Evolutionary conservation across 345 rosid species (phyloP), one percentile per base, ranked within the genome.

Genomic region (Aurinia saxatilis): DNA sequence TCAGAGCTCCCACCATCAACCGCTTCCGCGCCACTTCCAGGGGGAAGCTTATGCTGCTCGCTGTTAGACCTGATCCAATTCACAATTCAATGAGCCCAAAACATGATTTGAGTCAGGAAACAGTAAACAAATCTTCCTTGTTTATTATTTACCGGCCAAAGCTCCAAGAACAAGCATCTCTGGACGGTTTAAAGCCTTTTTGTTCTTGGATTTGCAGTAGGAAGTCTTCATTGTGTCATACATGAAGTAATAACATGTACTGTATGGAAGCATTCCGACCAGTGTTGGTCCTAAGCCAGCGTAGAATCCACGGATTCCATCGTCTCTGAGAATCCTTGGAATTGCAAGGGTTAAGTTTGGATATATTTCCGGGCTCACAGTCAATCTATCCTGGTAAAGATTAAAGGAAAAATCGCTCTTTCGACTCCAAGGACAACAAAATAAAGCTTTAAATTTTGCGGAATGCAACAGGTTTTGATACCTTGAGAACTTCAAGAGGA

Each of bases 401-500:
- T 58, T 46, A 77, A 33, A 33, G 8, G 25, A 21, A 70, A 65
- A 50, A 29, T 65, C 36, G 49, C 53, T 17, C 48, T 34, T 16
- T 39, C 29, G 8, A 15, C 36, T 45, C 21, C 48, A 4, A 50
- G 34, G 8, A 47, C 12, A 1, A 15, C 30, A 16, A 35, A 14
- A 23, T n/a, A 47, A 65, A 13, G 63, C 14, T 27, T 15, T 46
- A 6, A 14, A 38, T 13, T n/a, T 13, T 7, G 45, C 10, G 1
- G 1, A 25, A 17, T 15, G 1, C 6, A 63, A 58, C 8, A 34
- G 49, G 34, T n/a, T 14, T 39, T 21, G 52, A 8, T 12, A 90
- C 99, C 97, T 95, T 95, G 70, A 95, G 75, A 67, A 95, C 99
- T 83, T 95, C 99, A 21, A 90, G 96, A 60, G 99, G 97, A 79